Evolutionary conservation across 306 rosid genomes (phyloP), one percentile per base, ranked within the genome.

Genomic region (Acmispon strigosus): DNA sequence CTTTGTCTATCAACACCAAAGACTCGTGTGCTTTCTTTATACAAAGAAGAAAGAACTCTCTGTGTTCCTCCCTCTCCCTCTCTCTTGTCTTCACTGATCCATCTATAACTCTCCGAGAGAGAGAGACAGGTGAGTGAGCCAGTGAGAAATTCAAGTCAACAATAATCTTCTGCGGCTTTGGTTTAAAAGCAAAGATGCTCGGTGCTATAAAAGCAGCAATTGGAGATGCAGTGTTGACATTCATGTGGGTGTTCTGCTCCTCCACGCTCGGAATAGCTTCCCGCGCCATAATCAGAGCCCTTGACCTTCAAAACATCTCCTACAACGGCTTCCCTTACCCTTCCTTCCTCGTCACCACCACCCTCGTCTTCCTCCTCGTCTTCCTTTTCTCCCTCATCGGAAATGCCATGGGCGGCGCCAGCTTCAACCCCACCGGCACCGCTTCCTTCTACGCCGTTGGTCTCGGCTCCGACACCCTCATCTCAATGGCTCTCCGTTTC

Each of bases 371-470:
- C 70, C 0, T 83, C 5, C 86, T 92, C 13, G 92, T 89, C 41
- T 76, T 87, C 5, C 15, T 86, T 19, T 92, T 92, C 69, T 81
- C 79, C 61, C 3, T 81, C 11, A 56, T 92, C 20, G 96, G 90
- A 6, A 79, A 62, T 62, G 75, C 80, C 39, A 52, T 92, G 75
- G 98, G 96, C 65, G 98, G 98, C 1, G 98, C 96, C 55, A 92
- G 96, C 89, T 92, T 92, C 84, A 92, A 92, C 71, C 98, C 98
- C 64, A 89, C 96, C 2, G 86, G 82, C 13, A 87, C 85, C 2
- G 98, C 95, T 51, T 64, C 96, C 19, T 92, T 89, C 20, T 92
- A 92, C 27, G 90, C 92, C 0, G 86, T 86, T 47, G 96, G 98
- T 19, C 74, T 81, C 6, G 94, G 92, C 37, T 66, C 92, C 4